Conservation (phyloP, 2,329 filamentous ascomycete genomes). For the Fusarium domesticum region DNA sequence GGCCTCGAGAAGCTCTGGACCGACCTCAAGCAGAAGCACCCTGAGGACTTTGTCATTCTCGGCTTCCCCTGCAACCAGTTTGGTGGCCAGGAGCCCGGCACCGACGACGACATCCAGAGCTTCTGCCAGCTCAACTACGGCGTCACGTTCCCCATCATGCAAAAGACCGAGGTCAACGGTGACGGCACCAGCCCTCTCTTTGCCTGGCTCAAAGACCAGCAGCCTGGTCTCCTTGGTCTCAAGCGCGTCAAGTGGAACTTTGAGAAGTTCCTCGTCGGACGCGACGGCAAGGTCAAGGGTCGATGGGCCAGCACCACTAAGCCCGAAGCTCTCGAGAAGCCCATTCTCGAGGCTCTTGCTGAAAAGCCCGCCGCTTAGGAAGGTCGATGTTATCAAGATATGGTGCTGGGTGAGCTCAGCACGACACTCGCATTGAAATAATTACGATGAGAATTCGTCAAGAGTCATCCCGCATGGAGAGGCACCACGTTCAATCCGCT, state of each 20-base stretch:
- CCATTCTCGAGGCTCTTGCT: conserved; percentile 69
- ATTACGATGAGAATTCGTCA: not conserved
- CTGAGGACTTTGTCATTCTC: conserved; percentile 77
- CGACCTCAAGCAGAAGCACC: conserved; percentile 64
- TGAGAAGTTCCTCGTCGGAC: conserved; percentile 91
- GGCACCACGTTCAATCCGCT: not conserved
- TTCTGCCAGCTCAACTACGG: conserved; percentile 93
- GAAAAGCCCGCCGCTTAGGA: conserved; percentile 15
- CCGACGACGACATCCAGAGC: conserved; percentile 73
- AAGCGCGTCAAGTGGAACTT: conserved; percentile 99
- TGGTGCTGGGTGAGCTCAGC: not conserved
- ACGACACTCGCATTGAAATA: not conserved
- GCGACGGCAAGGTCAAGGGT: conserved; percentile 79
- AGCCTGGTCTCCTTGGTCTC: conserved; percentile 80
- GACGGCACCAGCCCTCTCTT: conserved; percentile 74
- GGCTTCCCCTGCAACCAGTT: conserved; percentile 99
- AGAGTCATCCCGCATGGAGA: not conserved
- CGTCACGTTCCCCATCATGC: conserved; percentile 85
- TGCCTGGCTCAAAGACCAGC: conserved; percentile 69
- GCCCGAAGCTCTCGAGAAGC: conserved; percentile 74
- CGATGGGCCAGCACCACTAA: conserved; percentile 87
- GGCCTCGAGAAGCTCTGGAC: conserved; percentile 92
- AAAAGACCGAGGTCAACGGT: conserved; percentile 94
- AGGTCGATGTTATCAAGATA: too few species aligned
- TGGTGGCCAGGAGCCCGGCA: conserved; percentile 81